These are phyloP conservation scores for Solanum sejunctum DNA, from an alignment of 257 asterid species.

Conservation along the genomic window DNA sequence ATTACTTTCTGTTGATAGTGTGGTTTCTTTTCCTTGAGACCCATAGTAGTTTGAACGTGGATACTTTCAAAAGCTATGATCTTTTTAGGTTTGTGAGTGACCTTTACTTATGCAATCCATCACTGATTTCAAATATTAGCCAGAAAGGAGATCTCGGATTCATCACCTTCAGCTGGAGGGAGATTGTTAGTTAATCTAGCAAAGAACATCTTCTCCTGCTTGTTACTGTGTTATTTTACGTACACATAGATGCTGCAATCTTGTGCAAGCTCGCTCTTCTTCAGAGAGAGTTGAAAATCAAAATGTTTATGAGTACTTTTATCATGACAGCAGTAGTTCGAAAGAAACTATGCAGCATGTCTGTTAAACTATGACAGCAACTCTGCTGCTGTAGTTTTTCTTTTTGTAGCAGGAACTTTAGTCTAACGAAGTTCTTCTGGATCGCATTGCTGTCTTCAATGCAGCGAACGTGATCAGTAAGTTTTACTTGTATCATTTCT, in stretches of 20 bases:
- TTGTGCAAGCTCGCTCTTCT: background rate
- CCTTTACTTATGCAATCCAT: background rate
- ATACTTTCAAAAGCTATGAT: background rate
- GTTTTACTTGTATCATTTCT: background rate
- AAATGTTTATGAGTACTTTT: background rate
- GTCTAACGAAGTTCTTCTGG: background rate
- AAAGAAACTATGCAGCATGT: slow-evolving; percentile 1
- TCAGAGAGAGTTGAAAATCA: background rate
- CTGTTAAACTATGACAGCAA: slow-evolving; percentile 1
- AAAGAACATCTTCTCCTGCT: background rate
- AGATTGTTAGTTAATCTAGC: background rate
- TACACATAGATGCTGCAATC: background rate
- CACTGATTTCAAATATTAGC: background rate
- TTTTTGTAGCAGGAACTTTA: slow-evolving; percentile 2
- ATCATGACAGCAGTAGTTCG: background rate
- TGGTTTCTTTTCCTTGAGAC: background rate
- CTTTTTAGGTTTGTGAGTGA: background rate
- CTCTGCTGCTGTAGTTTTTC: background rate
- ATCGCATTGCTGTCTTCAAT: slow-evolving; percentile 35
- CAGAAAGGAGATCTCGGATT: background rate
- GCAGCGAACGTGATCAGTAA: slow-evolving; percentile 26
- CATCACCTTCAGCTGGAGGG: background rate
- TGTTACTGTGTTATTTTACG: background rate
- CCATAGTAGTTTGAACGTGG: background rate
- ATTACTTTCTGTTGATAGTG: background rate